Evolutionary conservation across 1,284 basidiomycete species (phyloP), one percentile per base, ranked within the genome.

Genomic region (Heterobasidion irregulare): DNA sequence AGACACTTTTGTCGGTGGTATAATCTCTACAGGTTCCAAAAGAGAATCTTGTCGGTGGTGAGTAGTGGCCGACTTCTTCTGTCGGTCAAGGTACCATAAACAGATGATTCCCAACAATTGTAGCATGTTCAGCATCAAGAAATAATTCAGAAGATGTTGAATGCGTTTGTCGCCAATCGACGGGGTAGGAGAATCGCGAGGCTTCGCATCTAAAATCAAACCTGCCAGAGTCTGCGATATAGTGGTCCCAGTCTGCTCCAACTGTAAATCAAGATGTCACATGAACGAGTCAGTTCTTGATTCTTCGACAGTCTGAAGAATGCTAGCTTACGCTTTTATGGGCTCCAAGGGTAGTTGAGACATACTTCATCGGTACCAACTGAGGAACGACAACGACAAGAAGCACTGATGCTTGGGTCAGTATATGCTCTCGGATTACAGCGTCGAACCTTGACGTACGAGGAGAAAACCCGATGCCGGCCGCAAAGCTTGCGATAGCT

Each of bases 341-440:
- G 9, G 84, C 82, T 2, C 88, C 89, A 0, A 92, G 73, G 1
- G 87, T 88, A 1, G 89, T 89, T 2, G 87, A 86, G 43, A 92
- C 80, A 64, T 87, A 88, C 62, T 83, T 84, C 15, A 77, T 63
- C 1, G 83, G 79, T 0, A 92, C 84, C 49, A 92, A 79, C 51
- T 78, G 79, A 2, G 89, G 87, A 0, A 91, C 87, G 48, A 92
- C 74, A 18, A 91, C 75, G 10, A 89, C 88, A 13, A 91, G 74
- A 13, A 92, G 72, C 26, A 91, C 86, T 82, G 64, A 35, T 48
- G 51, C 47, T 32, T 48, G 12, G 43, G n/a, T 33, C 10, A 9
- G 26, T 16, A 9, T 26, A n/a, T 44, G 36, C 15, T 47, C 6
- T 3, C 10, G 0, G 8, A 18, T 26, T 44, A 16, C 7, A 48